Base-by-base conservation (phyloP, 495 filamentous ascomycete species). In the Daldinia decipiens region DNA sequence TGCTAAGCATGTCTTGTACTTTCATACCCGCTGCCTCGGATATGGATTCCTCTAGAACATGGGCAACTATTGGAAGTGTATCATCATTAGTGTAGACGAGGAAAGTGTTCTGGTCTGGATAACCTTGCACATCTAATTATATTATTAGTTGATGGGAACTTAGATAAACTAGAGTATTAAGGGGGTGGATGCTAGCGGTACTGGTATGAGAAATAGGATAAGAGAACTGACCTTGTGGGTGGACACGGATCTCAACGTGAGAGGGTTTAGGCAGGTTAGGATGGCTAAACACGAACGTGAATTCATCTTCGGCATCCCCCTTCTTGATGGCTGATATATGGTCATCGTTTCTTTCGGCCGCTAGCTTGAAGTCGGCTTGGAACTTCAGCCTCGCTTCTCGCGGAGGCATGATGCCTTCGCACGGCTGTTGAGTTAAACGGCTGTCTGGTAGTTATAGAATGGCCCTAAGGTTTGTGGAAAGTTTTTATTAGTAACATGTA, bases 231-330 rank as follows among this genome's bases (percentile, higher is more conserved):
- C 87, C 86, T 74, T 86, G 80, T 4, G 89, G 78, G 7, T 88
- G 76, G 15, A 80, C 86, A 21, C 83, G 83, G 29, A 91, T 80
- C 32, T 85, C 77, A 39, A 90, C 76, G 9, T 68, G 57, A 3
- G 71, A 59, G 4, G 60, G 72, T 32, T 69, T 54, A 26, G 67
- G 54, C 9, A 63, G 12, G 34, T 32, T 57, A 27, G 80, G 76
- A 15, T 74, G 56, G 1, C 68, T 75, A 60, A 85, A 89, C 0
- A 74, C 77, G 68, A 92, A 91, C 3, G 79, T 83, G 66, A 93
- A 83, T 34, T 87, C 86, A 29, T 88, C 88, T 76, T 91, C 86
- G 39, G 86, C 87, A 6, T 88, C 86, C 11, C 90, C 89, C 21
- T 79, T 72, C 54, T 79, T 80, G 39, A 93, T 77, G 34, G 81